Conservation (phyloP, 1,284 basidiomycete genomes). For the Moesziomyces antarcticus region DNA sequence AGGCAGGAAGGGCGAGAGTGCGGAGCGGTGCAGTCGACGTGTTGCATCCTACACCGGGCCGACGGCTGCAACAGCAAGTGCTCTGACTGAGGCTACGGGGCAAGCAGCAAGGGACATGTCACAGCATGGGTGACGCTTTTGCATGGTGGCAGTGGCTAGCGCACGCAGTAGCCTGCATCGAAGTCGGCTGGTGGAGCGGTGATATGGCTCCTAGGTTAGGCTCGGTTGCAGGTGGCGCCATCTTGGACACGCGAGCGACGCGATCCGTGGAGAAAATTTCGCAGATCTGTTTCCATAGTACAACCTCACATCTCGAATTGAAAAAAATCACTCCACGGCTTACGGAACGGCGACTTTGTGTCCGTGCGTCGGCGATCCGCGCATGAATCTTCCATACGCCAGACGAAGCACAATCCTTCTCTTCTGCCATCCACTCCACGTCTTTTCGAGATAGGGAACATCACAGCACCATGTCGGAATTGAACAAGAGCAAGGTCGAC, state of each 20-base stretch:
- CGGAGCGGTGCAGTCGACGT: slow-evolving; percentile 16
- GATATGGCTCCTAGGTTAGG: slow-evolving; percentile 28
- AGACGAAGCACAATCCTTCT: neutral
- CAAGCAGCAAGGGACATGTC: slow-evolving; percentile 1
- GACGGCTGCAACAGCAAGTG: neutral
- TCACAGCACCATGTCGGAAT: neutral
- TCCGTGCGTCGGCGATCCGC: neutral
- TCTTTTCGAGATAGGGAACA: neutral
- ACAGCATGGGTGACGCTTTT: neutral
- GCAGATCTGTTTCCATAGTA: no score
- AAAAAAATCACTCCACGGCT: neutral
- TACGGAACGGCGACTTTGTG: neutral
- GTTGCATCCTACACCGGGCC: slow-evolving; percentile 23
- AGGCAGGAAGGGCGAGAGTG: neutral
- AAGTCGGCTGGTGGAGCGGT: neutral
- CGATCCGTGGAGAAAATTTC: neutral
- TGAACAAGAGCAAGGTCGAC: slow-evolving; percentile 39
- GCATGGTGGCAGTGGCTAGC: neutral
- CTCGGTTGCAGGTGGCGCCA: neutral
- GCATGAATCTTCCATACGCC: neutral
- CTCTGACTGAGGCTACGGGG: neutral
- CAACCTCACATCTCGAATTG: neutral
- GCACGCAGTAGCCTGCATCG: neutral
- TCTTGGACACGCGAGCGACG: neutral
- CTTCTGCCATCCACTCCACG: no score